phyloP scores from a whole-genome alignment of 2,329 filamentous ascomycete genomes.

The Bertia moriformis region DNA sequence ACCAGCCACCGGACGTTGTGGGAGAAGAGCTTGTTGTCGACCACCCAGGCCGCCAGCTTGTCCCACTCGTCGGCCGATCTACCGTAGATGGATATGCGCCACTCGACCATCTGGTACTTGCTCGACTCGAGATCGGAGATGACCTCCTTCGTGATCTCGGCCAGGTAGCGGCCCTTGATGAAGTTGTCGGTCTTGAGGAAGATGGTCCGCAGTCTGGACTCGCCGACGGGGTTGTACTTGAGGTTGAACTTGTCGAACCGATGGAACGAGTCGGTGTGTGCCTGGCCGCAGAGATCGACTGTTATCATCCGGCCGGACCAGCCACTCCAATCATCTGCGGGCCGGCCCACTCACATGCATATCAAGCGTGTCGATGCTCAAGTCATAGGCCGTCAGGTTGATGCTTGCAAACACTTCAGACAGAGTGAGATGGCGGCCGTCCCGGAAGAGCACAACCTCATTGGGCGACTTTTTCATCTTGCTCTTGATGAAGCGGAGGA shows the following conservation, averaged over 20 bases:
- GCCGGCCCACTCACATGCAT: slow-evolving; percentile 84
- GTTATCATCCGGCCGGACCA: too few species aligned
- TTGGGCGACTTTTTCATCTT: slow-evolving; percentile 98
- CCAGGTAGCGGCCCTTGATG: slow-evolving; percentile 86
- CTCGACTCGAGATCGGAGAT: slow-evolving; percentile 93
- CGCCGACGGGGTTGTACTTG: slow-evolving; percentile 94
- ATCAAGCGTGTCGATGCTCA: slow-evolving; percentile 95
- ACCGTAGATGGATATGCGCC: slow-evolving; percentile 95
- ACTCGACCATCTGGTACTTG: slow-evolving; percentile 99
- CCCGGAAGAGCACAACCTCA: slow-evolving; percentile 81
- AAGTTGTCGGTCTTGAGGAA: slow-evolving; percentile 98
- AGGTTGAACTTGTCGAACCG: slow-evolving; percentile 99
- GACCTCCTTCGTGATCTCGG: slow-evolving; percentile 95
- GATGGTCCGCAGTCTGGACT: slow-evolving; percentile 90
- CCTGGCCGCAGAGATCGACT: slow-evolving; percentile 31
- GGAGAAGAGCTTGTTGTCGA: slow-evolving; percentile 97
- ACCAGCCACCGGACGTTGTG: slow-evolving; percentile 96
- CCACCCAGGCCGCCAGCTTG: slow-evolving; percentile 89
- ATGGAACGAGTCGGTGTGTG: slow-evolving; percentile 94
- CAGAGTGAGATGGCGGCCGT: slow-evolving; percentile 81
- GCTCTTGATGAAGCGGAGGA: slow-evolving; percentile 95
- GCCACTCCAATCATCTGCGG: too few species aligned
- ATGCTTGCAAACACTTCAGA: slow-evolving; percentile 94
- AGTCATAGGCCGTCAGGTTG: slow-evolving; percentile 88
- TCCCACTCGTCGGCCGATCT: slow-evolving; percentile 90